Percentiles rank a stretch among this genome's conserved stretches.
Evolutionary conservation across 2,329 filamentous ascomycete species (phyloP).

Genomic region (Penicillium corylophilum): DNA sequence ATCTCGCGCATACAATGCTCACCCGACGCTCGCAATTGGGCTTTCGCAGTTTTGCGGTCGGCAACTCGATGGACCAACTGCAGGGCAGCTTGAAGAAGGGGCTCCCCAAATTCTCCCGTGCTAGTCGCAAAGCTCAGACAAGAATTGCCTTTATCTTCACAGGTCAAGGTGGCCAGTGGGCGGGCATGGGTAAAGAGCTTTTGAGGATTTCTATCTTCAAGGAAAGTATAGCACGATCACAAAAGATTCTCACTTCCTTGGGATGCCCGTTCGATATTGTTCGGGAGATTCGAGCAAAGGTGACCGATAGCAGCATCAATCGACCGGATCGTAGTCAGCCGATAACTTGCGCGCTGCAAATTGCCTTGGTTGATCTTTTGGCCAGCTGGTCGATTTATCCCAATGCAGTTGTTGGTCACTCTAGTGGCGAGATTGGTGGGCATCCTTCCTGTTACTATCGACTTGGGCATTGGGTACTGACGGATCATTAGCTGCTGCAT

Average conservation of each 20-base stretch:
- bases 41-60: conserved; percentile 21
- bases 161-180: conserved; percentile 47
- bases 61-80: conserved; percentile 13
- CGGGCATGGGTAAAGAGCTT: conserved; percentile 43
- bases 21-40: conserved; percentile 18
- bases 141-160: conserved; percentile 38
- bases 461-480: not conserved
- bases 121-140: conserved; percentile 14
- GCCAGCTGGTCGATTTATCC: conserved; percentile 20
- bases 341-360: conserved; percentile 23
- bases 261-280: conserved; percentile 28
- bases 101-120: conserved; percentile 13
- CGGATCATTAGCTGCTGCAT: conserved; percentile 23
- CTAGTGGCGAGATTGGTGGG: conserved; percentile 31
- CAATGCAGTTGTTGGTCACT: conserved; percentile 28
- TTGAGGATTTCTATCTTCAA: conserved; percentile 21
- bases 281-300: conserved; percentile 18
- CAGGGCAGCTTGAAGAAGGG: conserved; percentile 8
- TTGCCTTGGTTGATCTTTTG: conserved; percentile 28
- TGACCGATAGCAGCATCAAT: conserved; percentile 15
- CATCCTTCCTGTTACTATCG: not conserved
- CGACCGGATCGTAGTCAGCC: conserved; percentile 29
- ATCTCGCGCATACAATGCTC: conserved; percentile 17
- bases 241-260: conserved; percentile 10
- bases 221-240: conserved; percentile 7